Conservation (phyloP, 768 basidiomycete species). For the Tephrocybe rancida region DNA sequence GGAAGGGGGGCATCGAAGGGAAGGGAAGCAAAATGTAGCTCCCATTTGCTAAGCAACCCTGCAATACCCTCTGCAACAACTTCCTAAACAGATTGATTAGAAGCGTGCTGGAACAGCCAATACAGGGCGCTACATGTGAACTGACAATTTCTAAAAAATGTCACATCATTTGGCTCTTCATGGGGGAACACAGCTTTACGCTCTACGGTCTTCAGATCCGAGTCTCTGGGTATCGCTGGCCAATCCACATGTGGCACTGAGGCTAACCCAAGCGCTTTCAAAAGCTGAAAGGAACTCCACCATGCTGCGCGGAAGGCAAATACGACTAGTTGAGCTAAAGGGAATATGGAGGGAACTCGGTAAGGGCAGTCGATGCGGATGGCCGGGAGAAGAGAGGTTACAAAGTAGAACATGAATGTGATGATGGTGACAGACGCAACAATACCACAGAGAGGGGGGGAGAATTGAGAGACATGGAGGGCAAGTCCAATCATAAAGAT, state of each 20-base stretch:
- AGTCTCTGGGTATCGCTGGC: too few species aligned
- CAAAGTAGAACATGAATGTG: conserved; percentile 4
- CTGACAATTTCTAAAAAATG: not conserved
- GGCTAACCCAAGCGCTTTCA: too few species aligned
- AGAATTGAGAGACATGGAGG: conserved; percentile 3
- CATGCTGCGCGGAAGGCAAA: too few species aligned
- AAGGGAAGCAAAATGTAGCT: not conserved
- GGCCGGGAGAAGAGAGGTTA: conserved; percentile 1
- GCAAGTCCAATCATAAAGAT: conserved; percentile 23
- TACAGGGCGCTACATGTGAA: not conserved
- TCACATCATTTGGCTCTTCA: not conserved
- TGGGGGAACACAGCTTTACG: not conserved
- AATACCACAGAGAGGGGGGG: not conserved
- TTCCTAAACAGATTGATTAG: not conserved
- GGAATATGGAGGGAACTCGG: not conserved
- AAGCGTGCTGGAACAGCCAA: not conserved
- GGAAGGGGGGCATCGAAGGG: not conserved
- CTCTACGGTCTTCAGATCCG: not conserved
- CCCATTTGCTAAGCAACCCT: not conserved
- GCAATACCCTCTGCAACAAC: not conserved
- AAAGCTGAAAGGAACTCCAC: too few species aligned
- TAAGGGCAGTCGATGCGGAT: not conserved
- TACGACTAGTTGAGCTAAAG: not conserved
- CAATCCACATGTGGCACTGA: too few species aligned
- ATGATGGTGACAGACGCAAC: not conserved